phyloP scores from a whole-genome alignment of 257 asterid genomes.

The Verbascum thapsus region DNA sequence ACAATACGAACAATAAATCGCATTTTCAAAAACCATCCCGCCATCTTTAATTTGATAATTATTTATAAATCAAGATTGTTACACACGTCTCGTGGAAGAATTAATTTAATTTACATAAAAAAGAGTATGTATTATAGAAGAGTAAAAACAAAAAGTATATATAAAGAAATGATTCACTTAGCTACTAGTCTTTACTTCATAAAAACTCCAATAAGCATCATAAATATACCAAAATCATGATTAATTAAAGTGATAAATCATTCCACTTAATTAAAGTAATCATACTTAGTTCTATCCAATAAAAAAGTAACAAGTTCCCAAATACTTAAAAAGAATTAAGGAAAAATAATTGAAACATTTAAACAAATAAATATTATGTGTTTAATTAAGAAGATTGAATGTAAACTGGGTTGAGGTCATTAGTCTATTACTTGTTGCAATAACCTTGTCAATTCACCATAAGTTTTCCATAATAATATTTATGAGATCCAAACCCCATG shows the following conservation, averaged over 20 bases:
- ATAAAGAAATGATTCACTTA: slow-evolving; percentile 15
- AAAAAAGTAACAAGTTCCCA: no score
- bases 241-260: not conserved
- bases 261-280: not conserved
- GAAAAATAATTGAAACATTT: no score
- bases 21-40: no score
- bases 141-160: no score
- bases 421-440: slow-evolving; percentile 47
- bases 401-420: slow-evolving; percentile 32
- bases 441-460: slow-evolving; percentile 43
- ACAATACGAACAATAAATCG: no score
- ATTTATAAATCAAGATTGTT: no score
- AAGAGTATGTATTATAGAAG: no score
- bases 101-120: no score
- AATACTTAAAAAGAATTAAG: not conserved
- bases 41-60: no score
- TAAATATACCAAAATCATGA: slow-evolving; percentile 28
- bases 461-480: slow-evolving; percentile 9
- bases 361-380: no score
- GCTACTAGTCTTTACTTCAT: slow-evolving; percentile 23
- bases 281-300: no score
- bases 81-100: no score
- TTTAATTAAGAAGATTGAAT: slow-evolving; percentile 30
- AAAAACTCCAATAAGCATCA: slow-evolving; percentile 9
- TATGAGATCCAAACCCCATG: not conserved